Evolutionary conservation across 495 filamentous ascomycete species (phyloP).

Genomic region (Xylaria longipes): DNA sequence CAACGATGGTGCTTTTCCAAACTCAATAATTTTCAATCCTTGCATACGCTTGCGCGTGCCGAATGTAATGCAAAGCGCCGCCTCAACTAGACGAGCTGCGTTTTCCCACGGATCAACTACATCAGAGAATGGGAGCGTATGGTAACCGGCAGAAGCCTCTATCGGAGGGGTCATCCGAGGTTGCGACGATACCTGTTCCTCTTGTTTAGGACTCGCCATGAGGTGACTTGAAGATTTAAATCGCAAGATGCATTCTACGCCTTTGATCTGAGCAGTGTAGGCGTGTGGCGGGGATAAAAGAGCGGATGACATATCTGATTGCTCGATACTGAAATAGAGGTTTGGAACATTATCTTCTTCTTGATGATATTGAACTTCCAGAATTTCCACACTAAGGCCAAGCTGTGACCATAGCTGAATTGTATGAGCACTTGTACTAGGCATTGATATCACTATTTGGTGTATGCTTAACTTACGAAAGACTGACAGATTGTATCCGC

Average conservation of each 20-base stretch:
- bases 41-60: conserved; percentile 12
- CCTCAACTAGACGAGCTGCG: conserved; percentile 40
- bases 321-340: conserved; percentile 40
- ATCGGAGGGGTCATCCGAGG: neutral
- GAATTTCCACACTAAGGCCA: conserved; percentile 31
- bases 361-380: conserved; percentile 33
- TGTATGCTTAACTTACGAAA: conserved; percentile 28
- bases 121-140: neutral
- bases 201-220: neutral
- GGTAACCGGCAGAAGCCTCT: neutral
- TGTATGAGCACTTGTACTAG: conserved; percentile 20
- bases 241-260: conserved; percentile 39
- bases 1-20: conserved; percentile 36
- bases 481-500: conserved; percentile 33
- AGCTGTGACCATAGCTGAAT: conserved; percentile 35
- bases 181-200: neutral
- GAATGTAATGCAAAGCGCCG: conserved; percentile 39
- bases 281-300: conserved; percentile 40
- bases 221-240: conserved; percentile 18
- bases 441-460: no score
- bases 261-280: conserved; percentile 41
- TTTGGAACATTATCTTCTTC: conserved; percentile 34
- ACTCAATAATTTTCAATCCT: conserved; percentile 19
- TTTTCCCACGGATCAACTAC: conserved; percentile 26
- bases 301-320: conserved; percentile 38